Percentiles rank a stretch among this genome's conserved stretches.
phyloP scores from a whole-genome alignment of 2,329 filamentous ascomycete species.

The Colletotrichum cordylinicola region DNA sequence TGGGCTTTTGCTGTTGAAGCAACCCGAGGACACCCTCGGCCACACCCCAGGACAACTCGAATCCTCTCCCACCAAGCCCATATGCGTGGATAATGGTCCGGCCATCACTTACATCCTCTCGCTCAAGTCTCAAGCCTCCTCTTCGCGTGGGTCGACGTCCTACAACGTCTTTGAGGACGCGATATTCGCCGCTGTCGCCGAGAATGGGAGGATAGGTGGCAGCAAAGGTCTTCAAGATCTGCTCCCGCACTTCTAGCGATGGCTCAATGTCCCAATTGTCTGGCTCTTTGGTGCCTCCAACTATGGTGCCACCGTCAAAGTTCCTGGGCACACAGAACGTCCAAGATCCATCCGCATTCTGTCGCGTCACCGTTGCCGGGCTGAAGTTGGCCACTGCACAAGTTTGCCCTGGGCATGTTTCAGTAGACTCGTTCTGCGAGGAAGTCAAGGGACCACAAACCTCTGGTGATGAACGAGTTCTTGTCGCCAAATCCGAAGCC shows the following conservation, averaged over 20 bases:
- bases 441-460: slow-evolving; percentile 27
- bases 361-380: slow-evolving; percentile 57
- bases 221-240: slow-evolving; percentile 47
- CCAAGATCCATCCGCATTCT: slow-evolving; percentile 68
- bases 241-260: slow-evolving; percentile 48
- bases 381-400: slow-evolving; percentile 47
- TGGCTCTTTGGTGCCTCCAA: slow-evolving; percentile 70
- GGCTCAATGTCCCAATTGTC: slow-evolving; percentile 60
- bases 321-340: slow-evolving; percentile 67
- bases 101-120: slow-evolving; percentile 41
- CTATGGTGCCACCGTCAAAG: slow-evolving; percentile 67
- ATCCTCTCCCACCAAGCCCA: slow-evolving; percentile 66
- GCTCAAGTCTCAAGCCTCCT: slow-evolving; percentile 58
- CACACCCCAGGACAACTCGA: slow-evolving; percentile 66
- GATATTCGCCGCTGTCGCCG: slow-evolving; percentile 29
- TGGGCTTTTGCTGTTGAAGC: slow-evolving; percentile 27
- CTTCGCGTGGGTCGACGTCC: slow-evolving; percentile 50
- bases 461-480: slow-evolving; percentile 48
- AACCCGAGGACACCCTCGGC: slow-evolving; percentile 53
- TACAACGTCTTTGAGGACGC: slow-evolving; percentile 48
- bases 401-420: slow-evolving; percentile 43
- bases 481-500: slow-evolving; percentile 50
- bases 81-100: slow-evolving; percentile 57
- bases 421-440: not conserved
- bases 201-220: slow-evolving; percentile 40